Percentiles rank a stretch among this genome's conserved stretches.
Conservation (phyloP, 2,329 filamentous ascomycete species). For the Stachybotrys echinatus region DNA sequence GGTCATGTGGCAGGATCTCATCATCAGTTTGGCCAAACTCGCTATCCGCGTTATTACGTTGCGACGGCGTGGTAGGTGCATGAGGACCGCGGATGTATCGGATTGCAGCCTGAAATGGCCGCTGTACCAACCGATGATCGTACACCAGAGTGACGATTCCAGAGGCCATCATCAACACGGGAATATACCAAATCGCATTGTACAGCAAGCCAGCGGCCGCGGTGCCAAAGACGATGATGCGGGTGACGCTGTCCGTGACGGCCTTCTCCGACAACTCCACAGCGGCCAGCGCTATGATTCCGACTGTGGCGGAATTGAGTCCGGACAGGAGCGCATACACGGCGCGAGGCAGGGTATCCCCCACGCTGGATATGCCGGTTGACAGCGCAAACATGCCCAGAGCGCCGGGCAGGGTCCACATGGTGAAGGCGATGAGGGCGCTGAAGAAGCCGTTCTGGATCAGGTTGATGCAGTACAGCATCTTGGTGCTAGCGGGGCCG, state of each 20-base stretch:
- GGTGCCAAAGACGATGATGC: conserved; percentile 58
- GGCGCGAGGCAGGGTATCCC: conserved; percentile 50
- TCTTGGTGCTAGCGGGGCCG: conserved; percentile 65
- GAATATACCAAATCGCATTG: conserved; percentile 72
- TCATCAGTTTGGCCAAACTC: not conserved
- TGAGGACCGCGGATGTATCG: not conserved
- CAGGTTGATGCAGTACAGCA: conserved; percentile 63
- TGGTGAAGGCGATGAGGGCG: conserved; percentile 53
- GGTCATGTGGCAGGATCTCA: not conserved
- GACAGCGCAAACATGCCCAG: conserved; percentile 65
- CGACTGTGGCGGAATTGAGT: conserved; percentile 67
- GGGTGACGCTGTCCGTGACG: conserved; percentile 58
- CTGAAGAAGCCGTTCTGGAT: conserved; percentile 55
- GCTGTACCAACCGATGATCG: conserved; percentile 50
- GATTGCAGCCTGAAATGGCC: conserved; percentile 9
- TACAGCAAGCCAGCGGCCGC: conserved; percentile 63
- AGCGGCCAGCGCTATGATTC: conserved; percentile 65
- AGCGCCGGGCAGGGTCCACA: conserved; percentile 68
- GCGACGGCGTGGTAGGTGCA: conserved; percentile 1
- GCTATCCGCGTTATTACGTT: conserved; percentile 2
- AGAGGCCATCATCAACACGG: conserved; percentile 52
- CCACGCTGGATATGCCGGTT: conserved; percentile 57
- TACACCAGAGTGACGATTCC: conserved; percentile 49
- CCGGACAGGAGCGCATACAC: conserved; percentile 68
- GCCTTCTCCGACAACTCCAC: conserved; percentile 63